Evolutionary conservation across 345 rosid genomes (phyloP).

Genomic region (Lumnitzera littorea): DNA sequence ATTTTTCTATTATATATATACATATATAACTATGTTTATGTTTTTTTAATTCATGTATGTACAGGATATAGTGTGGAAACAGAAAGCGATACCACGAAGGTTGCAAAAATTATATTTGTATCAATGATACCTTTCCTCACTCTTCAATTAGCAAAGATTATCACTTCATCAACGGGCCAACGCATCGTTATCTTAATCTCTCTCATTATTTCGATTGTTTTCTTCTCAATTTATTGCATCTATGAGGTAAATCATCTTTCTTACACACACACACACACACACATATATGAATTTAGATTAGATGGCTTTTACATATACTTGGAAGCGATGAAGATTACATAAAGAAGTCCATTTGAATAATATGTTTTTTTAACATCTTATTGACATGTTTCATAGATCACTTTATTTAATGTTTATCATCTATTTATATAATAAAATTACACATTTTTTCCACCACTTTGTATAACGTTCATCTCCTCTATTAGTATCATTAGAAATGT

Average conservation of each 20-base stretch:
- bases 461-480: no score
- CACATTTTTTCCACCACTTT: background rate
- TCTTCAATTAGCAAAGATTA: conserved; percentile 26
- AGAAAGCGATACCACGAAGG: conserved; percentile 23
- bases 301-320: no score
- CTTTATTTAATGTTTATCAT: no score
- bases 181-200: conserved; percentile 21
- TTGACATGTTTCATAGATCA: no score
- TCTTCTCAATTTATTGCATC: conserved; percentile 22
- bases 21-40: no score
- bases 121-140: conserved; percentile 36
- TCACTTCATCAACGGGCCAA: conserved; percentile 16
- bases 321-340: no score
- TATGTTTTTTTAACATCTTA: no score
- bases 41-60: background rate
- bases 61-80: conserved; percentile 43
- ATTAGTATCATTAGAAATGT: no score
- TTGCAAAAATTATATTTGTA: conserved; percentile 27
- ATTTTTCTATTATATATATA: background rate
- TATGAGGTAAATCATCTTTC: conserved; percentile 28
- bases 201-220: conserved; percentile 20
- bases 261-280: no score
- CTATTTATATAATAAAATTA: background rate
- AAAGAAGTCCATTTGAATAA: no score
- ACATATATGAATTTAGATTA: no score